These are phyloP conservation scores for Enterospora canceri DNA, from an alignment of 371 early-diverging fungal genomes.

Conservation along the genomic window DNA sequence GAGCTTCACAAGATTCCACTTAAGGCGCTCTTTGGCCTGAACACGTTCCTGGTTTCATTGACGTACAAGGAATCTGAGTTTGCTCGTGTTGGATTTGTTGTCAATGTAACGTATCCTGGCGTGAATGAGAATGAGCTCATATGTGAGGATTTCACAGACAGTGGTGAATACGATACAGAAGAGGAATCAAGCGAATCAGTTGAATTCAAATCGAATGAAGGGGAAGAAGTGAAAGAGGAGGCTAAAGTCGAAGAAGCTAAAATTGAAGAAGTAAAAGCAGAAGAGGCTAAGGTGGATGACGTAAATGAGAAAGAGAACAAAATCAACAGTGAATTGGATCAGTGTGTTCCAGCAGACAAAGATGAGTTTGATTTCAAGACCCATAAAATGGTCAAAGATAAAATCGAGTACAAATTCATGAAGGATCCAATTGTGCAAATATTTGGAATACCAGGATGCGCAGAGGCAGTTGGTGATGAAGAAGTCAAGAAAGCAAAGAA, in stretches of 20 bases:
- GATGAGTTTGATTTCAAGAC: slow-evolving; percentile 34
- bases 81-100: slow-evolving; percentile 51
- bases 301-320: neutral
- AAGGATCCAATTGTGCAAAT: slow-evolving; percentile 44
- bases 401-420: slow-evolving; percentile 39
- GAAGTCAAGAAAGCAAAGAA: neutral
- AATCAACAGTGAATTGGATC: neutral
- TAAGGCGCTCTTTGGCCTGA: slow-evolving; percentile 47
- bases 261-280: slow-evolving; percentile 54
- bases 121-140: slow-evolving; percentile 30
- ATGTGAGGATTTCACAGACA: slow-evolving; percentile 10
- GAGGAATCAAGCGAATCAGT: neutral
- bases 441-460: slow-evolving; percentile 44
- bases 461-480: slow-evolving; percentile 8
- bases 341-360: neutral
- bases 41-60: slow-evolving; percentile 40
- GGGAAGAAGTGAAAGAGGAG: slow-evolving; percentile 19
- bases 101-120: slow-evolving; percentile 53
- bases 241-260: slow-evolving; percentile 56
- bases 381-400: slow-evolving; percentile 33
- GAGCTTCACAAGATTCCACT: slow-evolving; percentile 37
- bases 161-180: slow-evolving; percentile 49
- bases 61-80: slow-evolving; percentile 42
- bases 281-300: slow-evolving; percentile 18
- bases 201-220: slow-evolving; percentile 4